Base-by-base conservation (phyloP, 2,329 filamentous ascomycete genomes). In the Aspergillus tanneri region DNA sequence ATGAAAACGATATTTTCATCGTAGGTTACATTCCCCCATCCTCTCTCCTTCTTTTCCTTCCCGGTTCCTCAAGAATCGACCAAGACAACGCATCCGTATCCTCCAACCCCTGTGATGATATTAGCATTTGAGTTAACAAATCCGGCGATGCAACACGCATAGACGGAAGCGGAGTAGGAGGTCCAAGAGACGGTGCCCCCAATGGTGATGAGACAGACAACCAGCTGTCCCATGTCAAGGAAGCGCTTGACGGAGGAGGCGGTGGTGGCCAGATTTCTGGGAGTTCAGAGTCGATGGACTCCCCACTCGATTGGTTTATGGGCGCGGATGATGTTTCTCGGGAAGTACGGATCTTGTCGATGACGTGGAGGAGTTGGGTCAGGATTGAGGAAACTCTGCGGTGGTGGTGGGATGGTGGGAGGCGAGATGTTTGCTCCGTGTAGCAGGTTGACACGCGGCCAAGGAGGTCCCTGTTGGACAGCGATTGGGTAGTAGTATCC, bases 381-480 rank as follows among this genome's bases (percentile, higher is more conserved):
- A 47, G 25, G 23, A 43, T 23, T 39, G 38, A 47, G 0, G 46
- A 39, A 12, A 43, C 23, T 22, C 37, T 47, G 19, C 24, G 25
- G 12, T 47, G 36, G n/a, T 47, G 28, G 12, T 22, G 41, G 11
- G 41, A 43, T 4, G 46, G 9, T 22, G 24, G 39, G 12, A 30
- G 28, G 1, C 18, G 24, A 11, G 28, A 24, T 0, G 39, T 39
- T 23, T 43, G 32, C n/a, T 47, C 34, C 5, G 38, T 27, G 23
- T 27, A 43, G 18, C 46, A 47, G 6, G 27, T 12, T 2, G 46
- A 47, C 4, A 47, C 28, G n/a, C 39, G 30, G 16, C 39, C 38
- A 9, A 47, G 36, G 10, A 47, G 24, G 23, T 43, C 46, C 7
- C 36, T n/a, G 7, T 47, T 24, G 7, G 30, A 18, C n/a, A n/a